Evolutionary conservation across 306 rosid species (phyloP), one percentile per base, ranked within the genome.

Genomic region (Cucurbita maxima): DNA sequence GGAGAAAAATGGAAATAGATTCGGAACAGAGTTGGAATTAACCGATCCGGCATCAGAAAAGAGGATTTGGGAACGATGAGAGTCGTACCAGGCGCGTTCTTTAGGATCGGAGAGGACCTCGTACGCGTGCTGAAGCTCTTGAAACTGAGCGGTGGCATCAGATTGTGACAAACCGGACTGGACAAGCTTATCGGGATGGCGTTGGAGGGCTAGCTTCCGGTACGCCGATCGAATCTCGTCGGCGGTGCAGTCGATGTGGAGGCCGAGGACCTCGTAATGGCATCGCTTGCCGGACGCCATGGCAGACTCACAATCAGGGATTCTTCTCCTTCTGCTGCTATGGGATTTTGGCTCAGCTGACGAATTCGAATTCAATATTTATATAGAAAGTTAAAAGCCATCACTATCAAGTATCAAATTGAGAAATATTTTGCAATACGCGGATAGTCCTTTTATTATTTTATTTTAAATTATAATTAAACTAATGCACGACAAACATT

Each of bases 31-130:
- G 81, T 82, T 74, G 18, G 82, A 86, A 75, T 75, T 72, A 20
- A 52, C 79, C 7, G 96, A 80, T 75, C 51, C 56, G 13, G 91
- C 86, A 55, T 95, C 96, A 64, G 96, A 83, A 79, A 88, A 95
- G 72, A 95, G 99, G 73, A 95, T 95, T 72, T 89, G 91, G 22
- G 96, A 88, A 10, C 99, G 96, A 80, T 95, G 99, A 10, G 99
- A 95, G 41, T 95, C 99, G 83, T 95, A 95, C 96, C 96, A 95
- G 25, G 97, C 80, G 0, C 99, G 99, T 66, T 95, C 99, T 45
- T 89, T 95, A 0, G 97, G 92, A 69, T 95, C 96, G 62, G 96
- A 91, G 73, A 95, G 99, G 43, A 95, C 91, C 86, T 91, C 99
- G 75, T 91, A 95, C 37, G 99, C 97, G 9, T 89, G 97, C 45